Percentiles rank a stretch among this genome's conserved stretches.
Evolutionary conservation across 768 basidiomycete species (phyloP).

Genomic region (Hypholoma fasciculare): DNA sequence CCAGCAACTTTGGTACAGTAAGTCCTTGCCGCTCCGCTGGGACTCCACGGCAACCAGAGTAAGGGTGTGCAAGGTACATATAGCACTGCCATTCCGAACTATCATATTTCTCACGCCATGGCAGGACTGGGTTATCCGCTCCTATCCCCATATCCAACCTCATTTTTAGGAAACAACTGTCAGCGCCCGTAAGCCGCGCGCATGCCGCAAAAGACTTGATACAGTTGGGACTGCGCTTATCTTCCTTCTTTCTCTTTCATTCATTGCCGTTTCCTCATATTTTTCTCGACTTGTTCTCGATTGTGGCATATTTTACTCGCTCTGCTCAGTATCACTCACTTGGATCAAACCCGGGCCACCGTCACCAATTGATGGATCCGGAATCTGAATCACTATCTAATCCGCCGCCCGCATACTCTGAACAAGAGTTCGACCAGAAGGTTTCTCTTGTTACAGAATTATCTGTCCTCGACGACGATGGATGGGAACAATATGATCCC

Average conservation of each 20-base stretch:
- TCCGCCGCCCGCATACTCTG: slow-evolving; percentile 48
- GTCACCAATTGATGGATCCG: slow-evolving; percentile 10
- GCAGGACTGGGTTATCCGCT: too few species aligned
- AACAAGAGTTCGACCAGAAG: slow-evolving; percentile 57
- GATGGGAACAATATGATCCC: slow-evolving; percentile 52
- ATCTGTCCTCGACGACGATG: slow-evolving; percentile 40
- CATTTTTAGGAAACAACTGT: slow-evolving; percentile 1
- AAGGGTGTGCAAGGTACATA: too few species aligned
- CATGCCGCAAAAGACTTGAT: neutral
- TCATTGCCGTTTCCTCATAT: neutral
- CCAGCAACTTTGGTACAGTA: too few species aligned
- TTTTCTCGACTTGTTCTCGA: neutral
- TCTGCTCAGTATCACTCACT: neutral
- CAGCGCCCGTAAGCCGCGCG: neutral
- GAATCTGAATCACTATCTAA: slow-evolving; percentile 15
- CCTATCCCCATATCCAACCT: too few species aligned
- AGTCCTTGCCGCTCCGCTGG: too few species aligned
- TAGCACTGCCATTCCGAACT: too few species aligned
- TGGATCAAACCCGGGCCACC: neutral
- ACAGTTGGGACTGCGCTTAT: neutral
- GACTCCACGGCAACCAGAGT: too few species aligned
- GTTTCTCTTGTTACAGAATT: slow-evolving; percentile 38
- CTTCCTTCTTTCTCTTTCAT: neutral
- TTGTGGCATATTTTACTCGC: neutral
- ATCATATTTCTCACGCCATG: too few species aligned